Evolutionary conservation across 148 eudicot genomes (phyloP), one percentile per base, ranked within the genome.

Genomic region (Spergularia bocconei): DNA sequence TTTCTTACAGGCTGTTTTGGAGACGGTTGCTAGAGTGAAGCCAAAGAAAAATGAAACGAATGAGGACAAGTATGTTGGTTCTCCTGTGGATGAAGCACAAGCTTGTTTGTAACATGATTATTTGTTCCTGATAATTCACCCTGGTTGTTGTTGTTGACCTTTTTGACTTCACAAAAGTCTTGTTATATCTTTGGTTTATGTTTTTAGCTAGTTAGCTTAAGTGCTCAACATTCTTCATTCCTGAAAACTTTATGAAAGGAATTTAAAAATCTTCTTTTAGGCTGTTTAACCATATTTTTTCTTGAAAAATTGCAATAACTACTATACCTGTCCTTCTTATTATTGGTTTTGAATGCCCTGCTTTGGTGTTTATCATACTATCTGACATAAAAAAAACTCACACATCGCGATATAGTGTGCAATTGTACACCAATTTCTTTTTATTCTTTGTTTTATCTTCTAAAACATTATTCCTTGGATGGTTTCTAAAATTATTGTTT

Each of bases 21-120:
- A 91, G 90, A 92, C 97, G 23, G 98, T 94, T 86, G 98, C 98
- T 60, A 91, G 97, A 85, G 97, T 94, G 74, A 90, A 82, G 93
- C 76, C 93, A 62, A 91, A 94, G 92, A 94, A 94, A 84, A 94
- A 94, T 85, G 98, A 91, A 62, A 91, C 98, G 38, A 94, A 91
- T 75, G 96, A 94, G 72, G 98, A 94, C 70, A 94, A 91, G 98
- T 94, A 94, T 75, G 97, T 76, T 59, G 70, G 79, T 72, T 78
- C 71, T 78, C n/a, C 21, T 69, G 33, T 63, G 48, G 44, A 21
- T 68, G 69, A 74, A 76, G 63, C 29, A 14, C 1, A 41, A 5
- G 56, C 47, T 71, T 50, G 6, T 76, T 69, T 71, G 17, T 44
- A 20, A 41, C 73, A 19, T 50, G 53, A 4, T 57, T 68, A 57